phyloP scores from a whole-genome alignment of 1,139 yeast genomes.

The Taphrina populina region DNA sequence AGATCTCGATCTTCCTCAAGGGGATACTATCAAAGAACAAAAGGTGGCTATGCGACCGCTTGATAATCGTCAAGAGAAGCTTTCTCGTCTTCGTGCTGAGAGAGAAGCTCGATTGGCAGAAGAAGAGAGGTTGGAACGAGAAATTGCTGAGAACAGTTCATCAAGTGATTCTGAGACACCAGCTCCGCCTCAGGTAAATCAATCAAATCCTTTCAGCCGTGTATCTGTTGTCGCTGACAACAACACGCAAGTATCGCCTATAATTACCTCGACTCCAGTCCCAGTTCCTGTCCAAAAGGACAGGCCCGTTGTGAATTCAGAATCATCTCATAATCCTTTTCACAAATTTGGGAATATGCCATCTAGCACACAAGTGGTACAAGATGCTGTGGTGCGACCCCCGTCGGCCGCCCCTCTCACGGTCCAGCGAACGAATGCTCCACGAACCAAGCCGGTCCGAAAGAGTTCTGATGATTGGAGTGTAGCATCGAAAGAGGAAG shows the following conservation, averaged over 20 bases:
- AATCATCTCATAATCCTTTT: slow-evolving; percentile 28
- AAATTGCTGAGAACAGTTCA: slow-evolving; percentile 47
- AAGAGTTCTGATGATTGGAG: slow-evolving; percentile 26
- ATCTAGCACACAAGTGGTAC: too few relatives aligned
- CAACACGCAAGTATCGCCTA: too few relatives aligned
- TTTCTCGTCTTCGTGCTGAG: slow-evolving; percentile 62
- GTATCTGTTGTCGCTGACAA: too few relatives aligned
- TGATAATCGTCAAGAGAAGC: slow-evolving; percentile 58
- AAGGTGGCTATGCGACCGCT: slow-evolving; percentile 40
- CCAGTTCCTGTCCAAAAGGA: too few relatives aligned
- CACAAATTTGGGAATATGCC: slow-evolving; percentile 28
- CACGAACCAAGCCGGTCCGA: slow-evolving; percentile 10
- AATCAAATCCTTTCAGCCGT: too few relatives aligned
- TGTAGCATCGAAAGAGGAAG: slow-evolving; percentile 19
- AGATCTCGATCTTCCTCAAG: slow-evolving; percentile 48
- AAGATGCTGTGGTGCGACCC: slow-evolving; percentile 38
- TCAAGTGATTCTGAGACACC: slow-evolving; percentile 37
- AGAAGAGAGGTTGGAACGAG: slow-evolving; percentile 45
- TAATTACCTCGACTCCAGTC: too few relatives aligned
- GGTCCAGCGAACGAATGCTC: slow-evolving; percentile 22
- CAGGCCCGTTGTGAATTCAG: too few relatives aligned
- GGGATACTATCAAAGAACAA: slow-evolving; percentile 43
- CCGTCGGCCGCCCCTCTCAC: slow-evolving; percentile 26
- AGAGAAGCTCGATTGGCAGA: slow-evolving; percentile 57
- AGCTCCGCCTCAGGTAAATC: too few relatives aligned